Base-by-base conservation (phyloP, 805 yeast species). In the Yamadazyma sp. region DNA sequence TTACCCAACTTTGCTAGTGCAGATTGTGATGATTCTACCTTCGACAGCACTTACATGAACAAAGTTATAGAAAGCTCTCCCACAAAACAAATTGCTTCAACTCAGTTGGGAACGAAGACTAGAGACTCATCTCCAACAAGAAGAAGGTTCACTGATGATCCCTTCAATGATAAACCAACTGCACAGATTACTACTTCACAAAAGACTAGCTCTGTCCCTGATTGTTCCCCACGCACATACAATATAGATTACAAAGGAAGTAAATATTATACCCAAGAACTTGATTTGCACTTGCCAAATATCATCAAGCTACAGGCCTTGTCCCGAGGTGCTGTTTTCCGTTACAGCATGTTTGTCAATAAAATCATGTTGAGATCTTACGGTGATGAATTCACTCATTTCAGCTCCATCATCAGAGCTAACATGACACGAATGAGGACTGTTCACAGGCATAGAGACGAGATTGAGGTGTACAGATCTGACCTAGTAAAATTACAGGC, bases 1-100 rank as follows among this genome's bases (percentile, higher is more conserved):
- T 65, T 90, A 48, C 95, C 96, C 9, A 87, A 89, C 51, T 91
- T 90, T 55, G 52, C 64, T 12, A 62, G 67, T 44, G 70, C 69
- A 5, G 72, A 66, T 44, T 44, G 46, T 21, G 54, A 53, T 32
- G 42, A 48, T 34, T 30, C 44, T 6, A 39, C 48, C 2, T 47
- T 47, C 11, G 54, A 49, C 24, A 49, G 53, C 22, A 44, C 48
- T 17, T 56, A 52, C 37, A 50, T 59, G 51, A 51, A 53, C 26
- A 45, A 50, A 22, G 49, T 48, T 6, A 42, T 46, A 16, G 44
- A 36, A 8, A 47, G 45, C 19, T 52, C 55, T 9, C 53, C 55
- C 14, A 32, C 41, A 1, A 45, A 40, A 20, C 19, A 21, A 4
- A 16, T 13, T 6, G 22, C 3, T 16, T 17, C 36, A 5, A 12